Conservation (phyloP, 2,329 filamentous ascomycete species). For the Colletotrichum musae region DNA sequence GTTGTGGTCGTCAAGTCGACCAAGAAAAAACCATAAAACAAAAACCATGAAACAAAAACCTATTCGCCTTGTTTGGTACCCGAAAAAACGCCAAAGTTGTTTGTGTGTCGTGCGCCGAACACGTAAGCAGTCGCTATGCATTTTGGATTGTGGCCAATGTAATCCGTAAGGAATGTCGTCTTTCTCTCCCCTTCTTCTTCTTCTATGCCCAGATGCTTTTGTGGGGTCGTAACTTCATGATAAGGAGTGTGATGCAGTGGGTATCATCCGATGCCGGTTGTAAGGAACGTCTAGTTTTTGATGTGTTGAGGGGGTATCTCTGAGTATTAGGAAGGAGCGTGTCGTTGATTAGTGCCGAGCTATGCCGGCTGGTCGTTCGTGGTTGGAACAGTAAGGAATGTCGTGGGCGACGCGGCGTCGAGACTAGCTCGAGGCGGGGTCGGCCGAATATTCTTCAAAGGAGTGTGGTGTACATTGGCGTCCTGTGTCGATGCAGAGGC, state of each 20-base stretch:
- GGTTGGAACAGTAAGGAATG: slow-evolving; percentile 54
- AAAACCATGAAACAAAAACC: neutral
- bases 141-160: slow-evolving; percentile 57
- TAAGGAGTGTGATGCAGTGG: slow-evolving; percentile 55
- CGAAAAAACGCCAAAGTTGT: slow-evolving; percentile 30
- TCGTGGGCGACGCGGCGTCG: slow-evolving; percentile 43
- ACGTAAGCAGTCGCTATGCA: slow-evolving; percentile 69
- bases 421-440: slow-evolving; percentile 46
- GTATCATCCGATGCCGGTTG: slow-evolving; percentile 40
- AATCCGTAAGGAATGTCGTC: slow-evolving; percentile 41
- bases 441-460: slow-evolving; percentile 47
- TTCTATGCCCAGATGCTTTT: slow-evolving; percentile 41
- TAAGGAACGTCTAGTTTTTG: slow-evolving; percentile 38
- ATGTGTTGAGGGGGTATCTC: slow-evolving; percentile 47
- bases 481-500: slow-evolving; percentile 48
- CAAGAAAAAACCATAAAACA: neutral
- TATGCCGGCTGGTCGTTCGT: slow-evolving; percentile 26
- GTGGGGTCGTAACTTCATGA: slow-evolving; percentile 50
- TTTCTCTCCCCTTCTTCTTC: slow-evolving; percentile 19
- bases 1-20: slow-evolving; percentile 7
- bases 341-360: slow-evolving; percentile 31
- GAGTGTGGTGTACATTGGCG: slow-evolving; percentile 54
- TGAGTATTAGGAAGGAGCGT: slow-evolving; percentile 52
- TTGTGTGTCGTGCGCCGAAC: slow-evolving; percentile 38
- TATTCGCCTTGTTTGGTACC: slow-evolving; percentile 19